Percentiles rank a stretch among this genome's conserved stretches.
phyloP scores from a whole-genome alignment of 1,284 basidiomycete genomes.

The Heliocybe sulcata region DNA sequence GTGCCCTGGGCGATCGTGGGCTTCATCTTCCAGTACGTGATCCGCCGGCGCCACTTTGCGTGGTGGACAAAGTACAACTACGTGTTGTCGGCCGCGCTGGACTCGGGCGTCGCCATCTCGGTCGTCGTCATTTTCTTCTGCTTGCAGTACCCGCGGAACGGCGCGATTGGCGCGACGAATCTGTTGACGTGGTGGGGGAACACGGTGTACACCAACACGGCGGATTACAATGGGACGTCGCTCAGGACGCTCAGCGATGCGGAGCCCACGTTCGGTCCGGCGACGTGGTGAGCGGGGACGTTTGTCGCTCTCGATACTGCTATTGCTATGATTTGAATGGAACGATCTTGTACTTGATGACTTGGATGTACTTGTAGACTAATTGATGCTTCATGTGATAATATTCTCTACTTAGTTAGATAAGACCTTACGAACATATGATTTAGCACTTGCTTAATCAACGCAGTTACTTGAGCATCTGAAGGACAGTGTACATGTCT shows the following conservation, averaged over 20 bases:
- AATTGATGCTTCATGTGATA: neutral
- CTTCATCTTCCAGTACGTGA: constrained; percentile 48
- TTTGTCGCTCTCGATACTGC: neutral
- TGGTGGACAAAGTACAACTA: constrained; percentile 59
- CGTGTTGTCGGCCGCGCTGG: constrained; percentile 52
- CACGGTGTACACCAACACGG: constrained; percentile 37
- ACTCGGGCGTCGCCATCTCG: constrained; percentile 53
- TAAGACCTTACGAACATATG: neutral
- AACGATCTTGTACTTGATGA: neutral
- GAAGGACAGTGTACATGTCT: neutral
- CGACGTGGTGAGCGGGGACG: constrained; percentile 4
- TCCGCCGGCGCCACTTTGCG: constrained; percentile 38
- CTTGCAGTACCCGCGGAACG: constrained; percentile 58
- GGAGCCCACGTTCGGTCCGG: constrained; percentile 28
- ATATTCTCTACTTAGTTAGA: neutral
- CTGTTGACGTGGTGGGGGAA: constrained; percentile 73
- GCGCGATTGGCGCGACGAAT: constrained; percentile 46
- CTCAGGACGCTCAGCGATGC: constrained; percentile 21
- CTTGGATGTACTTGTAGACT: neutral
- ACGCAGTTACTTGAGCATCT: neutral
- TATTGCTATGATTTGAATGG: neutral
- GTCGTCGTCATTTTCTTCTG: constrained; percentile 60
- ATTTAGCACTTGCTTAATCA: neutral
- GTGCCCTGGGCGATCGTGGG: constrained; percentile 44
- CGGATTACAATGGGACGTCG: constrained; percentile 28